Evolutionary conservation across 208 protist species (phyloP).

Genomic region (Zelonia costaricensis): DNA sequence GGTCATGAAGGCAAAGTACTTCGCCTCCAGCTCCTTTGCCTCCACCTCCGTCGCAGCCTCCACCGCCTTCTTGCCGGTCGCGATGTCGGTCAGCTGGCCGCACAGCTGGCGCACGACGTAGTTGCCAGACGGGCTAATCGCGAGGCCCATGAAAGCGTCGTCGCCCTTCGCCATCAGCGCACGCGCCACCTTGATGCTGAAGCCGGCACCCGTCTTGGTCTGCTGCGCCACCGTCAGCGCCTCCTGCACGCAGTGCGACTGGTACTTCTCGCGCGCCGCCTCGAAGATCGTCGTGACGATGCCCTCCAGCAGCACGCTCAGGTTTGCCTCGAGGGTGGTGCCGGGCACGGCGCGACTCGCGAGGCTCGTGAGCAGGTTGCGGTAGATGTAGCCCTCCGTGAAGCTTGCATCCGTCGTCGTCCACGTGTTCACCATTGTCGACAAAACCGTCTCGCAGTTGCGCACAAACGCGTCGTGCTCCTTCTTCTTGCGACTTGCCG

Average conservation of each 20-base stretch:
- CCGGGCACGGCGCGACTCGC: slow-evolving; percentile 47
- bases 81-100: slow-evolving; percentile 54
- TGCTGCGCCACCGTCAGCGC: slow-evolving; percentile 46
- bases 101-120: slow-evolving; percentile 76
- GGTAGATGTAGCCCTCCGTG: slow-evolving; percentile 59
- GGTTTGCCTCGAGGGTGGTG: slow-evolving; percentile 40
- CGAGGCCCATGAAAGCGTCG: slow-evolving; percentile 39
- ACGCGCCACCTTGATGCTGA: slow-evolving; percentile 50
- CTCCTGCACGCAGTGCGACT: slow-evolving; percentile 83
- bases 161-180: slow-evolving; percentile 57
- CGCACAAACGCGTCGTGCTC: slow-evolving; percentile 33
- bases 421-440: slow-evolving; percentile 16
- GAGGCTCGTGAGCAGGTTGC: slow-evolving; percentile 70
- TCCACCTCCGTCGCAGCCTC: slow-evolving; percentile 36
- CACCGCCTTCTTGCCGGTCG: slow-evolving; percentile 29
- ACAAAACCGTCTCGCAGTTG: slow-evolving; percentile 53
- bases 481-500: slow-evolving; percentile 26
- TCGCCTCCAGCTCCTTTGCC: slow-evolving; percentile 40
- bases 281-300: slow-evolving; percentile 64
- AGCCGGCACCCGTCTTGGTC: slow-evolving; percentile 36
- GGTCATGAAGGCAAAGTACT: slow-evolving; percentile 40
- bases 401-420: slow-evolving; percentile 23
- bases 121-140: slow-evolving; percentile 70
- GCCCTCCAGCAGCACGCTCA: slow-evolving; percentile 51
- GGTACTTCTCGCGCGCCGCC: slow-evolving; percentile 72